Conservation (phyloP, 192 early-diverging fungal genomes). For the Funneliformis geosporum region DNA sequence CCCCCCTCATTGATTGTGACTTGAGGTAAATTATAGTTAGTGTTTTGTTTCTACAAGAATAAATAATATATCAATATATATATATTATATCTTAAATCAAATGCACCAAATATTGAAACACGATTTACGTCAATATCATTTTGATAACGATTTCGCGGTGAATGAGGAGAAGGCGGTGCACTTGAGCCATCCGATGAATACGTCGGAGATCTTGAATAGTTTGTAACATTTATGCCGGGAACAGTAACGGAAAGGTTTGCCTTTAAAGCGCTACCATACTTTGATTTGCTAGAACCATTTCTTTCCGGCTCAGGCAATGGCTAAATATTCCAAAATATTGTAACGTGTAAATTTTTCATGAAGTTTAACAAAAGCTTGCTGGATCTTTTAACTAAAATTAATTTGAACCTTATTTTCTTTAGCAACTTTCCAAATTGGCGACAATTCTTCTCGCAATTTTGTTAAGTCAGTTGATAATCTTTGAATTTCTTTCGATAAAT, state of each 20-base stretch:
- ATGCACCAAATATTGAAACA: not conserved
- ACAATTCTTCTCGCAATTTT: slow-evolving; percentile 47
- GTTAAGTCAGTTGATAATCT: slow-evolving; percentile 44
- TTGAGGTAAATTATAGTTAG: not conserved
- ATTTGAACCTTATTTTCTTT: slow-evolving; percentile 51
- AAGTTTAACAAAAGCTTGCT: not conserved
- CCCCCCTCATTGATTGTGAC: slow-evolving; percentile 32
- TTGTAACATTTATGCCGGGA: slow-evolving; percentile 20
- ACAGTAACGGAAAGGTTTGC: slow-evolving; percentile 17
- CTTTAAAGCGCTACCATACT: not conserved
- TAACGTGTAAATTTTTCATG: not conserved
- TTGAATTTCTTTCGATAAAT: slow-evolving; percentile 45
- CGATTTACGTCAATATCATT: slow-evolving; percentile 20
- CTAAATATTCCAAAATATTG: not conserved
- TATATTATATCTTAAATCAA: not conserved
- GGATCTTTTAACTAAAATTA: not conserved
- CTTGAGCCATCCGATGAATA: slow-evolving; percentile 22
- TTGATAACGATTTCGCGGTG: slow-evolving; percentile 18
- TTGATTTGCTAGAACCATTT: not conserved
- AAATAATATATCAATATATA: not conserved
- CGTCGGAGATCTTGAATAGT: slow-evolving; percentile 18
- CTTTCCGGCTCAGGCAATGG: slow-evolving; percentile 29
- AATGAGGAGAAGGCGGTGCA: slow-evolving; percentile 27
- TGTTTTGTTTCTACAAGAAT: slow-evolving; percentile 6
- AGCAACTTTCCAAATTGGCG: slow-evolving; percentile 39